Percentiles rank a stretch among this genome's conserved stretches.
Conservation (phyloP, 805 yeast species). For the Wickerhamiella azyma region DNA sequence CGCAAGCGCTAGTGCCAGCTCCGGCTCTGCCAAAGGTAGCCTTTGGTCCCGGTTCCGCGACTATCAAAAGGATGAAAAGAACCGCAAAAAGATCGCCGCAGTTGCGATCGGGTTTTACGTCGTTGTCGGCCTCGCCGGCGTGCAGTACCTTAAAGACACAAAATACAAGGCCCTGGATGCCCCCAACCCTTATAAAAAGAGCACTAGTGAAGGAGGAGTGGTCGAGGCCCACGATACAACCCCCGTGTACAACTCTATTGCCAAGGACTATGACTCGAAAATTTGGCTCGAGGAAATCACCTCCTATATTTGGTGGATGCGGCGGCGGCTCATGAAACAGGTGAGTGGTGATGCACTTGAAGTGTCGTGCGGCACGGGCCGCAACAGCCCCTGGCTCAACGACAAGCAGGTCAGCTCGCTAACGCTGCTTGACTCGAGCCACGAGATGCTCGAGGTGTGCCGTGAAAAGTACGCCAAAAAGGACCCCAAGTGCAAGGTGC, state of each 20-base stretch:
- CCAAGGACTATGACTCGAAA: conserved; percentile 66
- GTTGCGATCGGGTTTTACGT: conserved; percentile 16
- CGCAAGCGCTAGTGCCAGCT: no score
- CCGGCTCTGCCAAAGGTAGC: no score
- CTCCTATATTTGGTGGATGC: conserved; percentile 34
- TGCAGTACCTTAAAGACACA: conserved; percentile 24
- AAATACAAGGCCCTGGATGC: conserved; percentile 26
- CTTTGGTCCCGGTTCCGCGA: neutral
- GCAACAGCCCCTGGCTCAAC: conserved; percentile 68
- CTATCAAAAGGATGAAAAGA: conserved; percentile 12
- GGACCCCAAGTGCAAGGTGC: conserved; percentile 62
- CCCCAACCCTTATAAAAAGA: conserved; percentile 21
- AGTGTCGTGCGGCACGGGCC: conserved; percentile 92
- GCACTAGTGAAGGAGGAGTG: conserved; percentile 10
- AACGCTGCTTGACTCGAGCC: conserved; percentile 76
- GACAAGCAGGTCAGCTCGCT: conserved; percentile 49
- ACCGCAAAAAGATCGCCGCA: conserved; percentile 13
- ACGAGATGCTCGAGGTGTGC: conserved; percentile 72
- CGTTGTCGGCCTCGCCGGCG: conserved; percentile 16
- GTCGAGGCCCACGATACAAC: conserved; percentile 53
- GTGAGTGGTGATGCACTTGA: conserved; percentile 83
- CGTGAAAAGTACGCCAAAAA: conserved; percentile 53
- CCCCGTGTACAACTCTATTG: conserved; percentile 46
- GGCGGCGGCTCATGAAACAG: conserved; percentile 69
- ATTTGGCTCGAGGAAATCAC: conserved; percentile 60